Evolutionary conservation across 352 stramenopile species (phyloP).

Genomic region (Pythium plurisporium): DNA sequence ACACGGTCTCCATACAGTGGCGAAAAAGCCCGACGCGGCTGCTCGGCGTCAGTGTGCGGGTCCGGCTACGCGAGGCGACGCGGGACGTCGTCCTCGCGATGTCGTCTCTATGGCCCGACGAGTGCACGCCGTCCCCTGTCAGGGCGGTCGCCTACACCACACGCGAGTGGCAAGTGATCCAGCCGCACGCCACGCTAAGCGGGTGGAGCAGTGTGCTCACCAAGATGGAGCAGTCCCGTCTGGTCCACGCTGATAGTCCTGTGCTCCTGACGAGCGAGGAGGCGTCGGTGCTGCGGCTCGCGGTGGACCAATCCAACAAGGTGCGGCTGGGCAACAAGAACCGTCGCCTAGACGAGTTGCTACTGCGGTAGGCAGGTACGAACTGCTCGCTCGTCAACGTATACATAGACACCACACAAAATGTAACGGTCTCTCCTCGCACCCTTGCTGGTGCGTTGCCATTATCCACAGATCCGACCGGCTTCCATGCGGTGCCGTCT

Average conservation of each 20-base stretch:
- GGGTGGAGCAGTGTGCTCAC: too few species aligned
- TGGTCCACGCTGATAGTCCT: not conserved
- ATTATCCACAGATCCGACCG: too few species aligned
- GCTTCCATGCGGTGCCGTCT: too few species aligned
- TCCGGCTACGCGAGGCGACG: not conserved
- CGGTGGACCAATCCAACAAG: not conserved
- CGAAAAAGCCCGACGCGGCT: too few species aligned
- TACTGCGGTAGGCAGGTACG: too few species aligned
- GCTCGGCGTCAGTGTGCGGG: not conserved
- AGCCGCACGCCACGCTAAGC: too few species aligned
- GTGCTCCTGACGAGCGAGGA: not conserved
- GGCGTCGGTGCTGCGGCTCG: not conserved
- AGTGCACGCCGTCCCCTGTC: not conserved
- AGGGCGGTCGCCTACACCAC: constrained; percentile 2
- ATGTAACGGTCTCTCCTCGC: too few species aligned
- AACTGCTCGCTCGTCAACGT: too few species aligned
- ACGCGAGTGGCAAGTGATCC: not conserved
- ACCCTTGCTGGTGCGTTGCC: too few species aligned
- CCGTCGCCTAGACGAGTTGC: not conserved
- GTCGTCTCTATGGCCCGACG: constrained; percentile 1
- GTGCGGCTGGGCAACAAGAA: not conserved
- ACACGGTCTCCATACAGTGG: not conserved
- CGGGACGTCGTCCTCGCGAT: not conserved
- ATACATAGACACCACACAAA: too few species aligned
- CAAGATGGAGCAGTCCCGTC: not conserved